Percentiles rank a stretch among this genome's conserved stretches.
phyloP scores from a whole-genome alignment of 1,139 yeast species.

The Candida gigantensis region DNA sequence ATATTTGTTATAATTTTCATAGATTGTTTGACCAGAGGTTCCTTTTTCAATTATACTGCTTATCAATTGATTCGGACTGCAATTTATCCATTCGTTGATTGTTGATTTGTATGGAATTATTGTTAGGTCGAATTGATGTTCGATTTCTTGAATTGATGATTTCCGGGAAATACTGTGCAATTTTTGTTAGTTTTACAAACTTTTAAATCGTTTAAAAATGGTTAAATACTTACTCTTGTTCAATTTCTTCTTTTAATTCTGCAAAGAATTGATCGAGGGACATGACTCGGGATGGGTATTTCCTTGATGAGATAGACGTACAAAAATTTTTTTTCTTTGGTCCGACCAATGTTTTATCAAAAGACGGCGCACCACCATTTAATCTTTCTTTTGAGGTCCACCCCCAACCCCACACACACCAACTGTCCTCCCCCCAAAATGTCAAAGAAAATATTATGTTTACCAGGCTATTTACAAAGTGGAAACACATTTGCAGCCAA shows the following conservation, averaged over 20 bases:
- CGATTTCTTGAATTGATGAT: slow-evolving; percentile 16
- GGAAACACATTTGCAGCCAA: slow-evolving; percentile 76
- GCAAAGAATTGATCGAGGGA: slow-evolving; percentile 13
- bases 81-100: slow-evolving; percentile 11
- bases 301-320: too few relatives aligned
- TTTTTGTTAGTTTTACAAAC: slow-evolving; percentile 6
- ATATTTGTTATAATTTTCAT: slow-evolving; percentile 9
- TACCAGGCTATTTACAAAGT: slow-evolving; percentile 59
- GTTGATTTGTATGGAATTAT: slow-evolving; percentile 13
- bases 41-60: slow-evolving; percentile 4
- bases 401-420: too few relatives aligned
- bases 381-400: too few relatives aligned
- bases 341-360: too few relatives aligned
- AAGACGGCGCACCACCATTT: too few relatives aligned
- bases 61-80: slow-evolving; percentile 11
- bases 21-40: slow-evolving; percentile 5
- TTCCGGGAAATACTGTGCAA: slow-evolving; percentile 11
- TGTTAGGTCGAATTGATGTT: slow-evolving; percentile 15
- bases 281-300: too few relatives aligned
- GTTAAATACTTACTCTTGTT: slow-evolving; percentile 15
- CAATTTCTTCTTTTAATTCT: slow-evolving; percentile 15
- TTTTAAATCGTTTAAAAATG: neutral
- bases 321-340: too few relatives aligned
- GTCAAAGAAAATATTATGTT: slow-evolving; percentile 28
- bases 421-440: slow-evolving; percentile 1